phyloP scores from a whole-genome alignment of 108 stramenopile species.

The Fistulifera pelliculosa region DNA sequence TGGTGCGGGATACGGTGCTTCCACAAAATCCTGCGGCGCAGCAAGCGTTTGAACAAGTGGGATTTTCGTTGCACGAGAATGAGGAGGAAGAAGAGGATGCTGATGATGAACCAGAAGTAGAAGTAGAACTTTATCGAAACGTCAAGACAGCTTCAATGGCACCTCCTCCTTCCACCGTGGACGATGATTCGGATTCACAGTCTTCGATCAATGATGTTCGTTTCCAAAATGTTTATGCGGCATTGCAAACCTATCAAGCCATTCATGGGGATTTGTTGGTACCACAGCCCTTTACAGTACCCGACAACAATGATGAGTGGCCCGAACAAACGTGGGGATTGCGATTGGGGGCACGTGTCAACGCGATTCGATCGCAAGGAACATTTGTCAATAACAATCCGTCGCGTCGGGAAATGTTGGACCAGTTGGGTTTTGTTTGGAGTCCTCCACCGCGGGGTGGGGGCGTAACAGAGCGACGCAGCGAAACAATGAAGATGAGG shows the following conservation, averaged over 20 bases:
- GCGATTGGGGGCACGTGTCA: constrained; percentile 76
- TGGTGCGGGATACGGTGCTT: too few relatives aligned
- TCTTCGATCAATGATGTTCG: constrained; percentile 62
- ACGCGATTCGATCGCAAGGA: constrained; percentile 84
- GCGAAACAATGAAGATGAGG: constrained; percentile 36
- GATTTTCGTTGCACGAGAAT: too few relatives aligned
- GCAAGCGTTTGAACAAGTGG: too few relatives aligned
- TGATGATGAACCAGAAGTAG: too few relatives aligned
- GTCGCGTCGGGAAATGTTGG: constrained; percentile 48
- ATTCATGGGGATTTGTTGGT: constrained; percentile 81
- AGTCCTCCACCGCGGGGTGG: constrained; percentile 41
- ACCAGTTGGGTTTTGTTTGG: constrained; percentile 81
- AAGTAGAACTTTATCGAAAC: too few relatives aligned
- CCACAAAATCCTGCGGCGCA: constrained; percentile 32
- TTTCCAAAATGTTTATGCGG: constrained; percentile 67
- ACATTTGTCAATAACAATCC: constrained; percentile 76
- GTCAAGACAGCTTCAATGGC: too few relatives aligned
- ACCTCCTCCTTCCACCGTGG: neutral
- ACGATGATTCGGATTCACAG: neutral
- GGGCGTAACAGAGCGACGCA: constrained; percentile 48
- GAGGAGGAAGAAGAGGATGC: too few relatives aligned
- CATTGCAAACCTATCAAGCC: constrained; percentile 71
- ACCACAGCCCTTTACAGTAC: constrained; percentile 80
- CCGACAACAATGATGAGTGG: constrained; percentile 51
- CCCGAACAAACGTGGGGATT: constrained; percentile 73